phyloP scores from a whole-genome alignment of 176 grass and related monocot species.

The Raddia distichophylla region DNA sequence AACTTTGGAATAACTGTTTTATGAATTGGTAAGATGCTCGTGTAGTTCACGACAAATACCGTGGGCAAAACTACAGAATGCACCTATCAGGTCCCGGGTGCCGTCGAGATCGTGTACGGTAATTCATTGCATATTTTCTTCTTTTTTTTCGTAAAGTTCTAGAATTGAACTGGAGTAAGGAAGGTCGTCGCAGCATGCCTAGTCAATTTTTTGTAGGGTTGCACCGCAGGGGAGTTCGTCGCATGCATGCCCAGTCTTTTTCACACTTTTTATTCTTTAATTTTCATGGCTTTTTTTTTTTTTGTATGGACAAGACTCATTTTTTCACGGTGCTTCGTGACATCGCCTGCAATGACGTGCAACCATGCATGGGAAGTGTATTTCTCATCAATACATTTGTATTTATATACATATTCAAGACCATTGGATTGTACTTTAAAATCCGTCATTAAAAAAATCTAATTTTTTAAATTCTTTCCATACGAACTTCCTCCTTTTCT shows the following conservation, averaged over 20 bases:
- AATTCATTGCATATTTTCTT: background rate
- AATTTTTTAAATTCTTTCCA: too few relatives aligned
- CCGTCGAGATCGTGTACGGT: background rate
- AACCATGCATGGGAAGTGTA: background rate
- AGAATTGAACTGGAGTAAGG: background rate
- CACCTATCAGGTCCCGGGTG: background rate
- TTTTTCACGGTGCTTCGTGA: background rate
- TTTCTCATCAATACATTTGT: too few relatives aligned
- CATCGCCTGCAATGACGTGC: background rate
- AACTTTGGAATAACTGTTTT: background rate
- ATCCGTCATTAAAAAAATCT: too few relatives aligned
- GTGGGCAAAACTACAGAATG: background rate
- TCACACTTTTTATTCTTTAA: too few relatives aligned
- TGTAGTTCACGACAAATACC: background rate
- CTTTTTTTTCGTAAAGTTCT: background rate
- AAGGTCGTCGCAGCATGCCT: background rate
- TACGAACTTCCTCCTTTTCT: too few relatives aligned
- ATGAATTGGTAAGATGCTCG: background rate
- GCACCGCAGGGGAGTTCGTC: background rate
- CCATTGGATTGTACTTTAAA: too few relatives aligned
- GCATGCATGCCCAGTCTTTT: background rate
- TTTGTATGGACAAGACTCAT: background rate
- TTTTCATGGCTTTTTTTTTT: too few relatives aligned
- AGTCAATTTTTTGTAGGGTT: background rate
- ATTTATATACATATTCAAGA: too few relatives aligned